Evolutionary conservation across 257 asterid genomes (phyloP).

Genomic region (Petrea volubilis): DNA sequence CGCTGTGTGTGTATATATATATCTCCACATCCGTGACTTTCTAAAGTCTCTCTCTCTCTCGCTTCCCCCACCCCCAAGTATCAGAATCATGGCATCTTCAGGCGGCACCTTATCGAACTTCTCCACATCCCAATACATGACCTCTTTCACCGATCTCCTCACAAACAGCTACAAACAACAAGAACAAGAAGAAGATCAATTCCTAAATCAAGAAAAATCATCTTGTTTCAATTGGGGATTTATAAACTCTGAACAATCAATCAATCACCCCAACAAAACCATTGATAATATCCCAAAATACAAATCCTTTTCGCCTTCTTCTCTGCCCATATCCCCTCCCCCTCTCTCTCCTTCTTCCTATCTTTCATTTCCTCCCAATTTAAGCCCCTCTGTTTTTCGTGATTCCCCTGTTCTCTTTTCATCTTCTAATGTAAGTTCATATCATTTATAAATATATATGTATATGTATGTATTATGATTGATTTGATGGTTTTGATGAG

Average conservation of each 20-base stretch:
- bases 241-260: neutral
- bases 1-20: conserved; percentile 25
- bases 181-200: neutral
- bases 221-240: conserved; percentile 40
- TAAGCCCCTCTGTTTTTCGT: conserved; percentile 75
- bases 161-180: conserved; percentile 15
- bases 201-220: conserved; percentile 22
- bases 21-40: conserved; percentile 1
- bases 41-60: conserved; percentile 28
- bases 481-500: neutral
- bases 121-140: conserved; percentile 32
- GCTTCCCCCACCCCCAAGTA: neutral
- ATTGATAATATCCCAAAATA: conserved; percentile 47
- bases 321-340: conserved; percentile 60
- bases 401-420: conserved; percentile 80
- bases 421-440: conserved; percentile 60
- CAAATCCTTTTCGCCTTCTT: conserved; percentile 60
- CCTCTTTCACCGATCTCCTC: conserved; percentile 47
- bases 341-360: conserved; percentile 80
- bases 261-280: neutral
- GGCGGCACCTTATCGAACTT: neutral
- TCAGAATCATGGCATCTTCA: conserved; percentile 17
- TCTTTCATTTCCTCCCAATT: conserved; percentile 53
- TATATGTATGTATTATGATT: neutral
- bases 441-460: too few species aligned